Percentiles rank a stretch among this genome's conserved stretches.
These are phyloP conservation scores for Aaosphaeria pasadenensis DNA, from an alignment of 2,329 filamentous ascomycete genomes.

Conservation along the genomic window DNA sequence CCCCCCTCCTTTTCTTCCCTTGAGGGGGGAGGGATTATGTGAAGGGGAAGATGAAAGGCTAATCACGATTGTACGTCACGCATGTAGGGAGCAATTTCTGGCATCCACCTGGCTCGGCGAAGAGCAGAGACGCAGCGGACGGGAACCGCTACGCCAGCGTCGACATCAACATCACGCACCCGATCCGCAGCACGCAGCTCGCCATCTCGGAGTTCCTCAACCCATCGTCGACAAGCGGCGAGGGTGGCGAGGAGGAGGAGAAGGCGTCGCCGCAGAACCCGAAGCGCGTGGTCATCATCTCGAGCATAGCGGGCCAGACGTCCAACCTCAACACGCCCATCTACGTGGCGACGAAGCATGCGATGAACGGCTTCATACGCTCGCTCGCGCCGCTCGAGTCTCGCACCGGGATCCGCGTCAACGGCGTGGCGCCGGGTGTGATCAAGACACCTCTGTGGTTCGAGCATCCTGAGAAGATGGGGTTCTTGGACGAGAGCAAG, in stretches of 20 bases:
- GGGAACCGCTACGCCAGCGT: conserved; percentile 31
- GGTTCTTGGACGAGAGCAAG: conserved; percentile 44
- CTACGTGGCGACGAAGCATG: conserved; percentile 47
- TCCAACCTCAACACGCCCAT: conserved; percentile 39
- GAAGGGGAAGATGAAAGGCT: not conserved
- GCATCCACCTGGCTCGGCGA: conserved; percentile 42
- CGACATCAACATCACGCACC: conserved; percentile 50
- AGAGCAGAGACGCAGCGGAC: conserved; percentile 31
- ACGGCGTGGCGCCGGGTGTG: conserved; percentile 58
- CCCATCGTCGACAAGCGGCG: conserved; percentile 17
- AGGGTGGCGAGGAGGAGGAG: not conserved
- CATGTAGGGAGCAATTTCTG: conserved; percentile 42
- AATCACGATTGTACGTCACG: too few species aligned
- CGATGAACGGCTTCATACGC: conserved; percentile 48
- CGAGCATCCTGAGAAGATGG: conserved; percentile 59
- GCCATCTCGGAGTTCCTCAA: conserved; percentile 46
- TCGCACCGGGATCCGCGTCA: conserved; percentile 53
- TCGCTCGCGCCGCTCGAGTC: conserved; percentile 49
- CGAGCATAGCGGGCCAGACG: conserved; percentile 43
- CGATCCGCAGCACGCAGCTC: conserved; percentile 47
- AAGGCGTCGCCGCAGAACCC: conserved; percentile 40
- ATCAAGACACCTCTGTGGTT: conserved; percentile 63
- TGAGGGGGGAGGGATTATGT: too few species aligned
- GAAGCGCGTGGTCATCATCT: conserved; percentile 46
- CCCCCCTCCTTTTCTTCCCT: too few species aligned